A percentile compares a stretch with the other conserved stretches of the same genome.
Conservation (phyloP, 257 asterid genomes). For the Rauvolfia tetraphylla region DNA sequence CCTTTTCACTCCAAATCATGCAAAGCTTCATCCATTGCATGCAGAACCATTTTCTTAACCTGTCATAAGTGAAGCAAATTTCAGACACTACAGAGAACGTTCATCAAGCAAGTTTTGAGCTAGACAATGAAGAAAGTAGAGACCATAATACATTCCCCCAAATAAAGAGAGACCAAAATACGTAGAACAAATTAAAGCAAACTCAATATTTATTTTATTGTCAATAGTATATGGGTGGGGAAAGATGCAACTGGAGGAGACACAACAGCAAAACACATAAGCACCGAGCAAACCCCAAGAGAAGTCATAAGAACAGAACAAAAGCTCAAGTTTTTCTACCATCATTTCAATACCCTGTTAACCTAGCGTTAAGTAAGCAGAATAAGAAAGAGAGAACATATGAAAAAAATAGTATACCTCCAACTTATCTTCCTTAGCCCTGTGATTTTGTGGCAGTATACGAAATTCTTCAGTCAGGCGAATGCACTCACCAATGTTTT, state of each 20-base stretch:
- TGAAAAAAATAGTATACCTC: conserved; percentile 43
- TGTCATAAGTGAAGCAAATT: conserved; percentile 23
- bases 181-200: not conserved
- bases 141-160: not conserved
- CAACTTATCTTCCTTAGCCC: conserved; percentile 81
- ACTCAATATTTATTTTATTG: not conserved
- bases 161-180: no score
- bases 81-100: not conserved
- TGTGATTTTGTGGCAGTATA: conserved; percentile 70
- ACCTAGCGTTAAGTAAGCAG: no score
- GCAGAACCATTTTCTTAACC: conserved; percentile 71
- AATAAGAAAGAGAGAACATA: not conserved
- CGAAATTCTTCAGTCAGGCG: conserved; percentile 75
- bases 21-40: conserved; percentile 49
- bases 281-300: not conserved
- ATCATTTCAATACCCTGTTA: not conserved
- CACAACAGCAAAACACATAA: no score
- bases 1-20: conserved; percentile 23
- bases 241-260: not conserved
- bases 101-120: not conserved
- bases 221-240: not conserved
- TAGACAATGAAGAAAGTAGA: not conserved
- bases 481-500: conserved; percentile 68
- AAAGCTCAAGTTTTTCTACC: not conserved
- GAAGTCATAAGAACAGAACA: not conserved